A percentile compares a stretch with the other conserved stretches of the same genome.
Conservation (phyloP, 208 protist species). For the Naegleria fowleri region DNA sequence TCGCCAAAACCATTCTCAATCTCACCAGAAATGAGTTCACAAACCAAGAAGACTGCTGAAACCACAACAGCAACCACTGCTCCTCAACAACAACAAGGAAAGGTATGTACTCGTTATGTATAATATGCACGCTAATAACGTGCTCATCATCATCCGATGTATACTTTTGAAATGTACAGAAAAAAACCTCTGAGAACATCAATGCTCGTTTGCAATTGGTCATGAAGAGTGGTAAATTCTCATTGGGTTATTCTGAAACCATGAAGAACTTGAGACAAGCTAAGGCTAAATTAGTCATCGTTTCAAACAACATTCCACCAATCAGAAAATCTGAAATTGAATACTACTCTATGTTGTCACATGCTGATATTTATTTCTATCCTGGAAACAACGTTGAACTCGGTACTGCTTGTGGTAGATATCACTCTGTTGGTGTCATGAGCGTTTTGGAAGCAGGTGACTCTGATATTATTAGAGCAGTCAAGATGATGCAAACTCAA, state of each 20-base stretch:
- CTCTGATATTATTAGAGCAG: conserved; percentile 59
- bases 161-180: conserved; percentile 42
- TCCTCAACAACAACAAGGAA: not conserved
- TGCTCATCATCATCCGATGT: no score
- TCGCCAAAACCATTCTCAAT: not conserved
- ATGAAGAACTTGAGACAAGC: conserved; percentile 91
- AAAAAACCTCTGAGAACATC: conserved; percentile 95
- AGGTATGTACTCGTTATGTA: not conserved
- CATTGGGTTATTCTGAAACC: conserved; percentile 92
- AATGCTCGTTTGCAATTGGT: conserved; percentile 98
- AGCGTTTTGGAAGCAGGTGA: conserved; percentile 95
- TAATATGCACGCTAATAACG: not conserved
- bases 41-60: not conserved
- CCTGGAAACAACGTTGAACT: conserved; percentile 96
- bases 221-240: conserved; percentile 98
- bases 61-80: not conserved
- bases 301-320: conserved; percentile 96
- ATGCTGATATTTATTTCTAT: conserved; percentile 98
- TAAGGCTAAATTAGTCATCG: conserved; percentile 96
- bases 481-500: conserved; percentile 2
- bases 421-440: conserved; percentile 93
- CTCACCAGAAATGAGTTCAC: not conserved
- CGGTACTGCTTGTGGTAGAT: conserved; percentile 97
- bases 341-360: conserved; percentile 99
- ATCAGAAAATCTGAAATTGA: conserved; percentile 97